Conservation (phyloP, 2,329 filamentous ascomycete species). For the Penicillium sp. region DNA sequence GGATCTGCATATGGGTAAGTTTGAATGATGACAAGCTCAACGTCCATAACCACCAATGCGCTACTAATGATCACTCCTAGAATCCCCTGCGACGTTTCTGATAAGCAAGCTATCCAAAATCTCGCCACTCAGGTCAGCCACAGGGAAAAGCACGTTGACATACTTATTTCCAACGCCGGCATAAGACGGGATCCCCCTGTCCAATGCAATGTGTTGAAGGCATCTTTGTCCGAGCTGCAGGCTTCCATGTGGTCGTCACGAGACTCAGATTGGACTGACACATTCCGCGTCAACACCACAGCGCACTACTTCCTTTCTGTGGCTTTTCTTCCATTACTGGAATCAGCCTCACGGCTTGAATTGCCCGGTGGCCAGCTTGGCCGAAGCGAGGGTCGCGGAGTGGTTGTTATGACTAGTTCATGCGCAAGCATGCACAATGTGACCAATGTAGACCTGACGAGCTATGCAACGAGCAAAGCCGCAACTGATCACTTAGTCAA, state of each 20-base stretch:
- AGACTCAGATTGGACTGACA: conserved; percentile 47
- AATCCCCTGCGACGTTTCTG: conserved; percentile 37
- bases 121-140: conserved; percentile 35
- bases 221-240: conserved; percentile 46
- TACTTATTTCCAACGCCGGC: conserved; percentile 53
- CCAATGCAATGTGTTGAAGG: conserved; percentile 47
- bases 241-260: conserved; percentile 50
- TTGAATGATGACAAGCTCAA: neutral
- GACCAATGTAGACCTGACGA: conserved; percentile 55
- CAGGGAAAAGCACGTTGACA: conserved; percentile 47
- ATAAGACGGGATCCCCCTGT: conserved; percentile 48
- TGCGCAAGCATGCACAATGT: conserved; percentile 56
- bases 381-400: conserved; percentile 46
- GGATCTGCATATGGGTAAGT: conserved; percentile 44
- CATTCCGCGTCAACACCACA: conserved; percentile 51
- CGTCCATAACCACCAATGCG: no score
- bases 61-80: conserved; percentile 3
- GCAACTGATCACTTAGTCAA: conserved; percentile 54
- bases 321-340: conserved; percentile 48
- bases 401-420: conserved; percentile 52
- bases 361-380: conserved; percentile 30
- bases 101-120: conserved; percentile 43
- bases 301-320: conserved; percentile 54
- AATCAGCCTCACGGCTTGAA: conserved; percentile 38
- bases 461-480: conserved; percentile 54